A percentile compares a stretch with the other conserved stretches of the same genome.
Conservation (phyloP, 306 rosid genomes). For the Benincasa hispida region DNA sequence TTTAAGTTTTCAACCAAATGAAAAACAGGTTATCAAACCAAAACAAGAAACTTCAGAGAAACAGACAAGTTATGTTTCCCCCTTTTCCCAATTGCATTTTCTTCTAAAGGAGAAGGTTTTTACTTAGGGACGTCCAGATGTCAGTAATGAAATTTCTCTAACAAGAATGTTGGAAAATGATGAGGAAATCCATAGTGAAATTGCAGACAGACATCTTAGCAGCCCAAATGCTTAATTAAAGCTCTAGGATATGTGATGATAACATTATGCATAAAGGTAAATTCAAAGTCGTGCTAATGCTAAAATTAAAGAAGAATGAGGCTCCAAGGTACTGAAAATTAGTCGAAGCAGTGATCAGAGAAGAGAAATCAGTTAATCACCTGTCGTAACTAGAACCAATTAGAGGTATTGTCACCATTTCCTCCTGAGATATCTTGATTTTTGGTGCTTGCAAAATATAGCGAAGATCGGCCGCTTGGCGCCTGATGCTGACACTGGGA, state of each 20-base stretch:
- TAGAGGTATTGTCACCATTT: conserved; percentile 82
- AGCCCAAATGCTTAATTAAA: neutral
- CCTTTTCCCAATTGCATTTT: neutral
- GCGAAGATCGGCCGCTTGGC: conserved; percentile 95
- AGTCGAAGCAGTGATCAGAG: neutral
- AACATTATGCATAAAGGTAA: neutral
- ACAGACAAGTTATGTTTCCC: neutral
- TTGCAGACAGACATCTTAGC: neutral
- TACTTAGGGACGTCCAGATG: neutral
- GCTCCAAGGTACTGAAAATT: neutral
- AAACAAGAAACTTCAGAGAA: neutral
- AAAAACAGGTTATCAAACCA: neutral
- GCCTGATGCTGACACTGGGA: conserved; percentile 63
- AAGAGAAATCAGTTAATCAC: conserved; percentile 14
- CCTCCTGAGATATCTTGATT: conserved; percentile 91
- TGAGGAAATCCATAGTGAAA: neutral
- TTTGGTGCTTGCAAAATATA: conserved; percentile 93
- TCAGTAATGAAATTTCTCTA: neutral
- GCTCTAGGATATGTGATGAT: neutral
- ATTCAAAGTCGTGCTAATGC: neutral
- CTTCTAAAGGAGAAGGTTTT: neutral
- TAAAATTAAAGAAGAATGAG: neutral
- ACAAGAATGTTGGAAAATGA: neutral
- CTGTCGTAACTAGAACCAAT: conserved; percentile 64
- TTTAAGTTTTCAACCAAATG: neutral